Conservation (phyloP, 495 filamentous ascomycete species). For the Podospora sp. region DNA sequence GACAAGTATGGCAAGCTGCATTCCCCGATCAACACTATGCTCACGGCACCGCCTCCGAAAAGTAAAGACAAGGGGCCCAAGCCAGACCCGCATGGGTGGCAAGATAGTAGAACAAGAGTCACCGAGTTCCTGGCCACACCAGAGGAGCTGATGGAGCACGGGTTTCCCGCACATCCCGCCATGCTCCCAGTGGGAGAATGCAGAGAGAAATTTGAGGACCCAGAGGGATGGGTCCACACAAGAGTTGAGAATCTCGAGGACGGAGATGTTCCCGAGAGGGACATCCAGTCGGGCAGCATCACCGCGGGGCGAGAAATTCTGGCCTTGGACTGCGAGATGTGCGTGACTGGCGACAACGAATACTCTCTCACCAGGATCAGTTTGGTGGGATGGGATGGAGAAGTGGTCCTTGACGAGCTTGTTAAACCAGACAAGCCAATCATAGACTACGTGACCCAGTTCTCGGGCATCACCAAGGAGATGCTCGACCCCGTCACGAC, state of each 20-base stretch:
- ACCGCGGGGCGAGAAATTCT: conserved; percentile 81
- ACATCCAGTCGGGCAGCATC: conserved; percentile 78
- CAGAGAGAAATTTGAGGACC: conserved; percentile 45
- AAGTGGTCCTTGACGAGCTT: conserved; percentile 79
- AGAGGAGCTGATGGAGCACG: conserved; percentile 77
- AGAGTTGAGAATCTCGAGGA: conserved; percentile 65
- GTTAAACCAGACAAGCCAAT: conserved; percentile 88
- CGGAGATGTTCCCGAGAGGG: conserved; percentile 64
- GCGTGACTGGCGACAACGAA: conserved; percentile 71
- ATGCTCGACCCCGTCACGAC: conserved; percentile 82
- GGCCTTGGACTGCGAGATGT: conserved; percentile 97
- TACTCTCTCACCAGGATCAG: conserved; percentile 87
- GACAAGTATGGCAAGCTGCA: conserved; percentile 75
- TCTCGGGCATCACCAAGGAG: conserved; percentile 85
- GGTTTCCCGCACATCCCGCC: conserved; percentile 79
- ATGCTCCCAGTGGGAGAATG: conserved; percentile 52
- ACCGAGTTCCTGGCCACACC: conserved; percentile 71
- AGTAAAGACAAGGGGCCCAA: conserved; percentile 59
- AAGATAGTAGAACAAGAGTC: conserved; percentile 73
- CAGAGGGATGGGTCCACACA: conserved; percentile 84
- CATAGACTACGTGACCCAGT: conserved; percentile 85
- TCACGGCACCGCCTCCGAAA: conserved; percentile 65
- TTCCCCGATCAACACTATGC: conserved; percentile 79
- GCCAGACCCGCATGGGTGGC: conserved; percentile 61
- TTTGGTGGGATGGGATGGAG: conserved; percentile 81